Evolutionary conservation across 2,329 filamentous ascomycete genomes (phyloP).

Genomic region (Paecilomyces sp.): DNA sequence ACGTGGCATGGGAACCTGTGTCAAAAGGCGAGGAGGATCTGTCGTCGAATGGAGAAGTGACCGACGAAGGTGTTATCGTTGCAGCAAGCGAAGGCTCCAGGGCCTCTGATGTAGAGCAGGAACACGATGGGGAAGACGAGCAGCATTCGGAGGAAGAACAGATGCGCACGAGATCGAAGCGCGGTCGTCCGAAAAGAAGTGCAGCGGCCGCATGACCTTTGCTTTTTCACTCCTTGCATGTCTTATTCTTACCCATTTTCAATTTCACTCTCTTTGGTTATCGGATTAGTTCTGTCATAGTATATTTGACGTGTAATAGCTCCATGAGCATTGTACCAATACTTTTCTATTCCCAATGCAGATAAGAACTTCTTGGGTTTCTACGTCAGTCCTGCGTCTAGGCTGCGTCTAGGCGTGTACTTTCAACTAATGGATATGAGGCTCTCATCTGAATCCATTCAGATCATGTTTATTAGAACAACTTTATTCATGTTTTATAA

Average conservation of each 20-base stretch:
- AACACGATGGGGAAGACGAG: slow-evolving; percentile 7
- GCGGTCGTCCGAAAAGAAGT: slow-evolving; percentile 15
- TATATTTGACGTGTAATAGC: not conserved
- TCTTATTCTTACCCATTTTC: not conserved
- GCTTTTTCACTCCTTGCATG: not conserved
- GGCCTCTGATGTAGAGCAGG: slow-evolving; percentile 14
- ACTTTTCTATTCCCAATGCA: not conserved
- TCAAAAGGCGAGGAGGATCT: slow-evolving; percentile 12
- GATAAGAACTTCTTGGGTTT: not conserved
- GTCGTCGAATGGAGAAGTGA: slow-evolving; percentile 14
- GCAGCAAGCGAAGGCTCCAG: slow-evolving; percentile 17
- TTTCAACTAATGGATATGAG: not conserved
- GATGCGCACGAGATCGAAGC: slow-evolving; percentile 16
- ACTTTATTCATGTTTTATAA: not conserved
- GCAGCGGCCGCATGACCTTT: slow-evolving; percentile 12
- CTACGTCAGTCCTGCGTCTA: not conserved
- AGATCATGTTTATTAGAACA: not conserved
- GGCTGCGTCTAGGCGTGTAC: not conserved
- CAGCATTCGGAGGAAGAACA: slow-evolving; percentile 2
- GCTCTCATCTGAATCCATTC: not conserved
- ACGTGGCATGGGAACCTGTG: slow-evolving; percentile 16
- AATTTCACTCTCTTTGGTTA: not conserved
- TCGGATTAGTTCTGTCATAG: not conserved
- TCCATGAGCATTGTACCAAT: not conserved
- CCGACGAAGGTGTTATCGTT: slow-evolving; percentile 20